Conservation (phyloP, 768 basidiomycete species). For the Tulasnella sp. region DNA sequence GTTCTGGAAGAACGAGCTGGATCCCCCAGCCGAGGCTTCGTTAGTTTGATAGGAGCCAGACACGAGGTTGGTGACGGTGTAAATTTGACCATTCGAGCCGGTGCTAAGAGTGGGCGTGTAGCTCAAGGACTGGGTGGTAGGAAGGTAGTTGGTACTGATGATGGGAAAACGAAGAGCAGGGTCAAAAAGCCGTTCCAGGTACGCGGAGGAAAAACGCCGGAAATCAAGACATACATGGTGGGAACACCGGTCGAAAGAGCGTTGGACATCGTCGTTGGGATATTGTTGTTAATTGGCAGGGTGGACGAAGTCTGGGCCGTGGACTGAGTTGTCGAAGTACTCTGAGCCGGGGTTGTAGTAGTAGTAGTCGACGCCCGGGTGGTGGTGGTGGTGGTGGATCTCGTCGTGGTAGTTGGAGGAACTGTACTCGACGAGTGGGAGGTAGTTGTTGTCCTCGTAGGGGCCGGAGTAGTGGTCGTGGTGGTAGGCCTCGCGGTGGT, state of each 20-base stretch:
- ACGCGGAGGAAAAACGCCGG: not conserved
- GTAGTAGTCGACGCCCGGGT: not conserved
- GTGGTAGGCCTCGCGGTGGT: not conserved
- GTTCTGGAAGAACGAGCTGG: slow-evolving; percentile 56
- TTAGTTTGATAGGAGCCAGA: not conserved
- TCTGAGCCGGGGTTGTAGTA: not conserved
- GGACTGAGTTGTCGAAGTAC: not conserved
- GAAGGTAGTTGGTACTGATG: not conserved
- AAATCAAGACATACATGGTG: slow-evolving; percentile 3
- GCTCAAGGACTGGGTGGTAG: not conserved
- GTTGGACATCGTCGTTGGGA: not conserved
- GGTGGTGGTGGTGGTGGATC: not conserved
- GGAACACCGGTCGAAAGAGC: not conserved
- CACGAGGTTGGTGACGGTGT: slow-evolving; percentile 25
- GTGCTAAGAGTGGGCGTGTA: not conserved
- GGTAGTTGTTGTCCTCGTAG: not conserved
- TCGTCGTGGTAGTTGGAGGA: not conserved
- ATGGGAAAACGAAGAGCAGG: not conserved
- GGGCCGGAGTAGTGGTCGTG: not conserved
- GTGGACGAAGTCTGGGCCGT: not conserved
- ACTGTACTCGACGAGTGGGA: not conserved
- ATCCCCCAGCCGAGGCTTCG: not conserved
- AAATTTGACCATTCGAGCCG: slow-evolving; percentile 19
- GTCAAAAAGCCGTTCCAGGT: not conserved
- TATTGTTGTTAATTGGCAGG: not conserved